Evolutionary conservation across 495 filamentous ascomycete genomes (phyloP), one percentile per base, ranked within the genome.

Genomic region (Aeminium ludgeri): DNA sequence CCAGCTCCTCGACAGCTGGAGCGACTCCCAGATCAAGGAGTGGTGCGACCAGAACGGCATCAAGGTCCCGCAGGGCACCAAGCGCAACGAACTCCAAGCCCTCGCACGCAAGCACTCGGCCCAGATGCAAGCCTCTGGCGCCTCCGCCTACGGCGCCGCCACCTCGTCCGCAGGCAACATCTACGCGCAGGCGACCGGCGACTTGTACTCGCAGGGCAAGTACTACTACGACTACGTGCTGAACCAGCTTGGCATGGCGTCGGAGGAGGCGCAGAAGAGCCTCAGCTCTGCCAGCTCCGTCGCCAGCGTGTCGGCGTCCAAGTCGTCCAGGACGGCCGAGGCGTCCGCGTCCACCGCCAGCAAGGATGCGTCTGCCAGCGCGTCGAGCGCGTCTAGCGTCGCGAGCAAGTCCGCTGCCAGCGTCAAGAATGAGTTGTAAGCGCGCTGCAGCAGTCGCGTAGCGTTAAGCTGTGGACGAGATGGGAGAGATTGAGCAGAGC

Each of bases 41-140:
- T 85, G 78, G 68, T 64, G 72, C 6, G 81, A 86, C 57, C 76
- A 80, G 60, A 75, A 86, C 47, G 65, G 64, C n/a, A 67, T 81
- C 52, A 70, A 70, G 63, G 79, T 94, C 20, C 87, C 87, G 6
- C 89, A 96, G 59, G 87, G 89, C 20, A 86, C 80, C 48, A 85
- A 67, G 65, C 66, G 75, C 42, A 94, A 95, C 59, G 87, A 96
- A 55, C 72, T 96, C 13, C 61, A 89, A 34, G 85, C 89, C 36
- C 74, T 96, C 36, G 83, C 86, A 38, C 82, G 89, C 52, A 91
- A 92, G 67, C 70, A 95, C 65, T 82, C 82, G 36, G 72, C 76
- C 33, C 68, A 74, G 36, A 64, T 93, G 6, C 60, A 57, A 49
- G 44, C 36, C 12, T 52, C 65, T 34, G 73, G 75, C 8, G 78